Conservation (phyloP, 2,329 filamentous ascomycete genomes). For the Madurella fahalii region DNA sequence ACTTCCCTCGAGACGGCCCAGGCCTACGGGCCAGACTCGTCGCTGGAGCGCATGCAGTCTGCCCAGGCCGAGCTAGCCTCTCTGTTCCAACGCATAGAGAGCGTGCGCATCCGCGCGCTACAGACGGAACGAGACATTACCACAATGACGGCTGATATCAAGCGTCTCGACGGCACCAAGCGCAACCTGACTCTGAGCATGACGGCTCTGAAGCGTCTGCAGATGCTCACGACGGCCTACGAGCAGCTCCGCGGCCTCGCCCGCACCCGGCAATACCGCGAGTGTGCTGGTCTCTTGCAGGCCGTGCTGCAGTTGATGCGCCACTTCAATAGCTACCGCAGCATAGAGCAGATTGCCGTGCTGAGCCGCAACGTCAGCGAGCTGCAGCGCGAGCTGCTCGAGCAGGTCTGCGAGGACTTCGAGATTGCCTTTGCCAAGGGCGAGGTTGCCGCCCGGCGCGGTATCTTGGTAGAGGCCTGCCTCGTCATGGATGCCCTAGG, state of each 20-base stretch:
- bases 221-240: slow-evolving; percentile 99
- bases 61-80: slow-evolving; percentile 85
- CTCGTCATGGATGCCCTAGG: slow-evolving; percentile 92
- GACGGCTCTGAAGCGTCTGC: slow-evolving; percentile 92
- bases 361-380: slow-evolving; percentile 90
- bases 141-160: slow-evolving; percentile 98
- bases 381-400: slow-evolving; percentile 83
- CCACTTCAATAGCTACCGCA: slow-evolving; percentile 96
- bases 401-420: slow-evolving; percentile 99
- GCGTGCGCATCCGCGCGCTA: slow-evolving; percentile 80
- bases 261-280: slow-evolving; percentile 83
- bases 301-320: slow-evolving; percentile 97
- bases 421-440: slow-evolving; percentile 90
- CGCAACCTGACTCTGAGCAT: slow-evolving; percentile 94
- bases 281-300: slow-evolving; percentile 89
- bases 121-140: slow-evolving; percentile 95
- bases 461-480: slow-evolving; percentile 79
- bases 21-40: slow-evolving; percentile 80
- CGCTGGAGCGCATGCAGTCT: slow-evolving; percentile 83
- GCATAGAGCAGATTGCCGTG: slow-evolving; percentile 95
- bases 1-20: slow-evolving; percentile 69
- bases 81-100: slow-evolving; percentile 92
- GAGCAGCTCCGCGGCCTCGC: slow-evolving; percentile 84
- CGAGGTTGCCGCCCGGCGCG: slow-evolving; percentile 67
- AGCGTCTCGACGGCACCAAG: slow-evolving; percentile 93